These are phyloP conservation scores for Coniochaeta prunicola DNA, from an alignment of 2,329 filamentous ascomycete species.

Conservation along the genomic window DNA sequence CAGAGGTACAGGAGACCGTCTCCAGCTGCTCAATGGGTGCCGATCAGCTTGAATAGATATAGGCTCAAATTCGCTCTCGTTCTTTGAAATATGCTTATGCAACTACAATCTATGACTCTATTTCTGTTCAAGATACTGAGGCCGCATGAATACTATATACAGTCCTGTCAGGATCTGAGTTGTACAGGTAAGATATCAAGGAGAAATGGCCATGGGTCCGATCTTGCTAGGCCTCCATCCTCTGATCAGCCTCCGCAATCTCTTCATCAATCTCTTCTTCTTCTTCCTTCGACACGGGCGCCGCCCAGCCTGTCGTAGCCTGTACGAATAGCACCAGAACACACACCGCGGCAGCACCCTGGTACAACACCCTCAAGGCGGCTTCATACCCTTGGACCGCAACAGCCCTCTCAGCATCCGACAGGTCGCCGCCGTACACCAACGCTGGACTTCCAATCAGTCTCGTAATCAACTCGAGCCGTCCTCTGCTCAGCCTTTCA, in stretches of 20 bases:
- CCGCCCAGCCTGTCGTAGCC: slow-evolving; percentile 43
- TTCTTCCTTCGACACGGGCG: slow-evolving; percentile 44
- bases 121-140: background rate
- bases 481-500: slow-evolving; percentile 22
- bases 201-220: too few species aligned
- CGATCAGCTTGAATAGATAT: too few species aligned
- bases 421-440: slow-evolving; percentile 36
- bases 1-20: too few species aligned
- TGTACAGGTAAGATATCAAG: too few species aligned
- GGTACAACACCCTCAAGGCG: slow-evolving; percentile 38
- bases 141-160: too few species aligned
- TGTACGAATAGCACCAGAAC: slow-evolving; percentile 38
- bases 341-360: slow-evolving; percentile 35
- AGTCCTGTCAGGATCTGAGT: too few species aligned
- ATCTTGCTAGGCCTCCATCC: slow-evolving; percentile 19
- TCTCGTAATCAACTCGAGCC: slow-evolving; percentile 32
- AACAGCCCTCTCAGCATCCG: slow-evolving; percentile 31
- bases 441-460: slow-evolving; percentile 44
- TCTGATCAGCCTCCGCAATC: slow-evolving; percentile 20
- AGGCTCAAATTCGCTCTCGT: too few species aligned
- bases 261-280: slow-evolving; percentile 27
- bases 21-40: too few species aligned
- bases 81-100: background rate
- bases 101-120: background rate
- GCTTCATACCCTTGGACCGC: slow-evolving; percentile 40